These are phyloP conservation scores for Trichoderma koningiopsis DNA, from an alignment of 2,329 filamentous ascomycete species.

Conservation along the genomic window DNA sequence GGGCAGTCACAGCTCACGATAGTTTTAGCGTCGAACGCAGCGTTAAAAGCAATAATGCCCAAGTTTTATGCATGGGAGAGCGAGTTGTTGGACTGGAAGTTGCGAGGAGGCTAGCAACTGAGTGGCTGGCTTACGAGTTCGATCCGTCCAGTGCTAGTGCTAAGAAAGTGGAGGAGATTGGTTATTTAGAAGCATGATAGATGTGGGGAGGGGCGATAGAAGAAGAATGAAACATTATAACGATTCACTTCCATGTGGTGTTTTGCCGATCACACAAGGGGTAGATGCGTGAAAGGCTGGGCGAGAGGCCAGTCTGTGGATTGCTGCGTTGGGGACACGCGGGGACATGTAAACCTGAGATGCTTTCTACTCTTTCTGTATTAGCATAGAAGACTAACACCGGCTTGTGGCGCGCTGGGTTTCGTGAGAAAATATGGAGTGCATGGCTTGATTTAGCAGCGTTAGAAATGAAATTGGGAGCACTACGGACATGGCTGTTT, in stretches of 20 bases:
- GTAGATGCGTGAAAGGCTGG: not conserved
- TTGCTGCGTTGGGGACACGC: not conserved
- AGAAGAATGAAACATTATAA: not conserved
- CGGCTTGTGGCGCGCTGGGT: not conserved
- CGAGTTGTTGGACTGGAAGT: conserved; percentile 80
- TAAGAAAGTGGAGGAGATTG: conserved; percentile 49
- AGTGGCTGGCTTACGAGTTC: conserved; percentile 85
- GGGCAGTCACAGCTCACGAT: conserved; percentile 89
- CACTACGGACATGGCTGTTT: not conserved
- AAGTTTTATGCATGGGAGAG: conserved; percentile 86
- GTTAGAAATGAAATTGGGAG: not conserved
- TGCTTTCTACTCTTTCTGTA: not conserved
- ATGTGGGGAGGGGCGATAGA: not conserved
- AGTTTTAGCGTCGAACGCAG: conserved; percentile 80
- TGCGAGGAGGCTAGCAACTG: conserved; percentile 72
- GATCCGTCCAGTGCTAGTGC: conserved; percentile 58
- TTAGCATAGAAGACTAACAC: not conserved
- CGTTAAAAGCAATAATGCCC: conserved; percentile 81
- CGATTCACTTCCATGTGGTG: not conserved
- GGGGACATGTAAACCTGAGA: not conserved
- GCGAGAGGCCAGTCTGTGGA: not conserved
- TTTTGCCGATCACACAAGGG: not conserved
- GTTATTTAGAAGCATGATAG: conserved; percentile 39
- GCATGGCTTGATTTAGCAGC: not conserved
- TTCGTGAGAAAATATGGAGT: not conserved